These are phyloP conservation scores for Phlegmacium glaucopus DNA, from an alignment of 768 basidiomycete species.

Conservation along the genomic window DNA sequence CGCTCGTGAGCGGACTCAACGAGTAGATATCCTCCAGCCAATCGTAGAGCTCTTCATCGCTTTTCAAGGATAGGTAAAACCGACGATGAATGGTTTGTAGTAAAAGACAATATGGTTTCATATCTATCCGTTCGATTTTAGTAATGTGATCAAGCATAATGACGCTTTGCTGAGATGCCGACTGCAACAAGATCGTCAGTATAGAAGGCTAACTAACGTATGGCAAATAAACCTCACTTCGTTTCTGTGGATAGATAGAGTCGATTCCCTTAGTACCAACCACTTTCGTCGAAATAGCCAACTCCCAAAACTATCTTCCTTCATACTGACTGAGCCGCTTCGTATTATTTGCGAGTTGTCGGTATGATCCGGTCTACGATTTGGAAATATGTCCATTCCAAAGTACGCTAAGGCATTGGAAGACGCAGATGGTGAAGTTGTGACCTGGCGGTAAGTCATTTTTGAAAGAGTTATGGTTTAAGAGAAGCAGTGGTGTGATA, in stretches of 20 bases:
- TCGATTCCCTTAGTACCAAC: conserved; percentile 79
- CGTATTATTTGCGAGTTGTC: conserved; percentile 51
- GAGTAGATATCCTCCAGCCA: conserved; percentile 98
- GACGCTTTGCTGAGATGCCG: conserved; percentile 51
- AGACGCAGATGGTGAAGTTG: conserved; percentile 49
- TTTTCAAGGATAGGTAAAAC: conserved; percentile 80
- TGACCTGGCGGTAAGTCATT: too few relatives aligned
- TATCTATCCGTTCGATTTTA: conserved; percentile 87
- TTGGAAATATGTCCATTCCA: conserved; percentile 80
- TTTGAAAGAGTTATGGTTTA: too few relatives aligned
- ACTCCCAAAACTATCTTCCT: conserved; percentile 91
- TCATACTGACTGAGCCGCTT: conserved; percentile 75
- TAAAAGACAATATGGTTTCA: conserved; percentile 91
- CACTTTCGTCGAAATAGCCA: conserved; percentile 93
- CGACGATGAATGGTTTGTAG: conserved; percentile 84
- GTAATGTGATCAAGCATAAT: conserved; percentile 76
- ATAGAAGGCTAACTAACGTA: background rate
- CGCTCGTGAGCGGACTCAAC: conserved; percentile 88
- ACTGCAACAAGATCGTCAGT: conserved; percentile 26
- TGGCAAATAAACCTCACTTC: conserved; percentile 58
- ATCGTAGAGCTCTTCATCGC: conserved; percentile 94
- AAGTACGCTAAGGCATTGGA: conserved; percentile 65
- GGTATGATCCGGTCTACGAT: conserved; percentile 38
- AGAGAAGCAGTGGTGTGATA: too few relatives aligned
- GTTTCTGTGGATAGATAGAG: conserved; percentile 82